Percentiles rank a stretch among this genome's conserved stretches.
phyloP scores from a whole-genome alignment of 164 flowering plant species.

The Brasenia schreberi region DNA sequence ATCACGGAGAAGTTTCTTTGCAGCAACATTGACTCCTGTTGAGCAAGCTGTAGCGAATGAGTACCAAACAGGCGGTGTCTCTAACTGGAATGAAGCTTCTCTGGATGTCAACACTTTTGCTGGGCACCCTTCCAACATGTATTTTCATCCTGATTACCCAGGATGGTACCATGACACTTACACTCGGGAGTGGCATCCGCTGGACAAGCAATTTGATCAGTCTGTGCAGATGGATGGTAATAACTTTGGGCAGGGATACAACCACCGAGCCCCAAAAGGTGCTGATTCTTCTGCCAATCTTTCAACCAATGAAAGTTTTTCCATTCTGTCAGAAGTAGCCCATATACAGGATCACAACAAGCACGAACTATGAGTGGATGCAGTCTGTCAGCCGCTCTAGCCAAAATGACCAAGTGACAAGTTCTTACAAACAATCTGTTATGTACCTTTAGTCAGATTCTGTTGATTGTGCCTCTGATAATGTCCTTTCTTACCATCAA shows the following conservation, averaged over 20 bases:
- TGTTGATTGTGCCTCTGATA: neutral
- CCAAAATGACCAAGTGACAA: neutral
- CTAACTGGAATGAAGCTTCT: slow-evolving; percentile 29
- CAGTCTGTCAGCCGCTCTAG: neutral
- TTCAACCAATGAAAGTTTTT: no score
- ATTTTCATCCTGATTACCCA: slow-evolving; percentile 73
- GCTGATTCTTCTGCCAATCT: neutral
- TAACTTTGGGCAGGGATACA: neutral
- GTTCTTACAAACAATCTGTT: neutral
- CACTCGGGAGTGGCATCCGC: slow-evolving; percentile 39
- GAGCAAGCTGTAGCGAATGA: slow-evolving; percentile 22
- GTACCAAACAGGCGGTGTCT: slow-evolving; percentile 14
- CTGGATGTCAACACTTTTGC: slow-evolving; percentile 16
- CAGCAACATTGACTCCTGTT: slow-evolving; percentile 35
- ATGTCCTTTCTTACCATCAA: neutral
- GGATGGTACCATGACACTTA: slow-evolving; percentile 72
- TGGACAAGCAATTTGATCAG: slow-evolving; percentile 5
- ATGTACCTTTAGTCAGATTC: neutral
- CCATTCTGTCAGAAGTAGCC: neutral
- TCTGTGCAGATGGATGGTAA: neutral
- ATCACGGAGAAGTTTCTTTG: slow-evolving; percentile 12
- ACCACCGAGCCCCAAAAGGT: neutral
- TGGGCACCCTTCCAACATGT: slow-evolving; percentile 61
- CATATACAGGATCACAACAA: neutral
- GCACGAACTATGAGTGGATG: neutral